Conservation (phyloP, 768 basidiomycete genomes). For the Clitopilus passeckerianus region DNA sequence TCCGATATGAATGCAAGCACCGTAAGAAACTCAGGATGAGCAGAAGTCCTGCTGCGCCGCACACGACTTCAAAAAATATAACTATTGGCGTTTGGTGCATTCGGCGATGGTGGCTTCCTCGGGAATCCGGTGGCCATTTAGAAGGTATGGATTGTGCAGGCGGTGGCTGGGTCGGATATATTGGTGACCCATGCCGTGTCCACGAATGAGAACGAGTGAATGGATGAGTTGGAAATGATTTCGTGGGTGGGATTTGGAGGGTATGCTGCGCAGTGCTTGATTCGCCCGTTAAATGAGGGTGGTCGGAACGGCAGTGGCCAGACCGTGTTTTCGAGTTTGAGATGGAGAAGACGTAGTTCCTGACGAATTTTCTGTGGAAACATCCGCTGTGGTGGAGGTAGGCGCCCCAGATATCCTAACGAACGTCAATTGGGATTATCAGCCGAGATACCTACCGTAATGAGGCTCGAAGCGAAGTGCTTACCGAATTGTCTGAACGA, state of each 20-base stretch:
- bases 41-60: constrained; percentile 29
- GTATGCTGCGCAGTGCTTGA: background rate
- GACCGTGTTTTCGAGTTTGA: background rate
- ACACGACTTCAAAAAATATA: constrained; percentile 43
- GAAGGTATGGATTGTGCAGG: background rate
- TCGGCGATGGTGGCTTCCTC: constrained; percentile 5
- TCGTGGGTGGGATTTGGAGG: constrained; percentile 1
- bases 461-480: background rate
- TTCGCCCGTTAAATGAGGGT: background rate
- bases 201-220: background rate
- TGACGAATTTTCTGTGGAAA: background rate
- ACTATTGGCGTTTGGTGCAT: constrained; percentile 24
- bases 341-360: background rate
- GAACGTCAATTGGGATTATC: background rate
- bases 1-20: constrained; percentile 36
- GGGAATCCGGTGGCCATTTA: constrained; percentile 2
- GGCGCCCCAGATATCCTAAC: constrained; percentile 10
- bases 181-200: background rate
- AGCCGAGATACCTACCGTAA: background rate
- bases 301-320: background rate
- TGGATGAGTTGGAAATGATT: constrained; percentile 3
- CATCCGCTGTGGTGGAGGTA: constrained; percentile 3
- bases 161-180: background rate
- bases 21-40: constrained; percentile 33
- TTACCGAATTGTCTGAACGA: background rate